phyloP scores from a whole-genome alignment of 441 rosid genomes.

The Syzygium malaccense region DNA sequence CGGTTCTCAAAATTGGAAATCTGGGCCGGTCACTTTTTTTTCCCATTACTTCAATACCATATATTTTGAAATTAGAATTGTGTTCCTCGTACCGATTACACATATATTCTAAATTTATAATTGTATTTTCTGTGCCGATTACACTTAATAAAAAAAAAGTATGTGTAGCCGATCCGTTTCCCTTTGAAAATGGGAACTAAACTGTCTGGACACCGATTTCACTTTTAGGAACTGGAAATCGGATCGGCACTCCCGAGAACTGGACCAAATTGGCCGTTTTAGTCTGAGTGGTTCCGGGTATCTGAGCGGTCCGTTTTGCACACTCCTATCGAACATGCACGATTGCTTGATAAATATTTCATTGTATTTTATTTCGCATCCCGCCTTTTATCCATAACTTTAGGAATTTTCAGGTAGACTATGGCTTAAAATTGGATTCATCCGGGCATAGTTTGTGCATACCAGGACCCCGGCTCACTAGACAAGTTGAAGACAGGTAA shows the following conservation, averaged over 20 bases:
- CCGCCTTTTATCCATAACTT: neutral
- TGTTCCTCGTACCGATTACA: too few species aligned
- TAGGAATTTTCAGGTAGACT: neutral
- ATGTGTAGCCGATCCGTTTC: too few species aligned
- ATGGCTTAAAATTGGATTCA: neutral
- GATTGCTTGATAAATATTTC: neutral
- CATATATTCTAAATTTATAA: too few species aligned
- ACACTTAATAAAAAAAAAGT: too few species aligned
- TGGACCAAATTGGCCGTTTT: too few species aligned
- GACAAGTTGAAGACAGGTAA: neutral
- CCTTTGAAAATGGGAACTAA: rapidly evolving
- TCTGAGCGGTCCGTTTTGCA: too few species aligned
- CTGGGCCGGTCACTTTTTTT: too few species aligned
- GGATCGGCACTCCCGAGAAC: rapidly evolving
- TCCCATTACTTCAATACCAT: too few species aligned
- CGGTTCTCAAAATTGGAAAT: too few species aligned
- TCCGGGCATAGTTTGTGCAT: neutral
- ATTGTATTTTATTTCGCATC: neutral
- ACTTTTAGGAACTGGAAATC: too few species aligned
- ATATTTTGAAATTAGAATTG: too few species aligned
- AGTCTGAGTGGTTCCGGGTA: rapidly evolving
- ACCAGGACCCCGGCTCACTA: neutral
- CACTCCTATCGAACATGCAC: neutral
- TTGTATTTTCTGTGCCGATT: rapidly evolving
- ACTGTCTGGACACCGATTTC: rapidly evolving